Conservation (phyloP, 805 yeast genomes). For the Myxozyma geophila region DNA sequence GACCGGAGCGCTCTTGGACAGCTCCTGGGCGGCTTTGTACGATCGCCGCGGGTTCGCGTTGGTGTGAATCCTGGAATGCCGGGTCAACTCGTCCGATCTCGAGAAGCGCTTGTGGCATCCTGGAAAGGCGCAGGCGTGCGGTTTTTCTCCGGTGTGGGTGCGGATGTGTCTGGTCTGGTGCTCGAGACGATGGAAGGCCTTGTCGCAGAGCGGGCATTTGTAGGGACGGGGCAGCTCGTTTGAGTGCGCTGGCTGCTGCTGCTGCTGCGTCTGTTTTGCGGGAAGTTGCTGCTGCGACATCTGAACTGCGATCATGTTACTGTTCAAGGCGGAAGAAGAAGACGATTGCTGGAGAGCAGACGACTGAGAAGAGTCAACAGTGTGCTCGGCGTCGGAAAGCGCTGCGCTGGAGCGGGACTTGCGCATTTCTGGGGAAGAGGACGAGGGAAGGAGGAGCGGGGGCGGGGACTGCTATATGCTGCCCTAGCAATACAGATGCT, state of each 20-base stretch:
- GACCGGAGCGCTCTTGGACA: slow-evolving; percentile 19
- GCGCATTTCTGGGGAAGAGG: slow-evolving; percentile 8
- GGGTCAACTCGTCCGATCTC: slow-evolving; percentile 81
- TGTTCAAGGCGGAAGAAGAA: not conserved
- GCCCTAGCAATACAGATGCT: not conserved
- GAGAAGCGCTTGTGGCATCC: slow-evolving; percentile 83
- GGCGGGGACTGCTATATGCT: not conserved
- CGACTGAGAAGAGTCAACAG: not conserved
- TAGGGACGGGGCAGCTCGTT: slow-evolving; percentile 64
- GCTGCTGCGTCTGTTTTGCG: slow-evolving; percentile 3
- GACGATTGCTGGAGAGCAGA: not conserved
- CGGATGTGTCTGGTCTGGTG: slow-evolving; percentile 91
- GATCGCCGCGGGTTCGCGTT: slow-evolving; percentile 47
- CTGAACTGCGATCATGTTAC: not conserved
- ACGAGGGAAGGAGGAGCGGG: not conserved
- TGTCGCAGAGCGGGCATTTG: slow-evolving; percentile 80
- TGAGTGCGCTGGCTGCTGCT: slow-evolving; percentile 11
- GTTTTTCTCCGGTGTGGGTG: slow-evolving; percentile 93
- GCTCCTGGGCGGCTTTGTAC: slow-evolving; percentile 17
- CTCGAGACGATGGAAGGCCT: slow-evolving; percentile 85
- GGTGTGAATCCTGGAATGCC: slow-evolving; percentile 79
- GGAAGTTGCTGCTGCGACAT: not conserved
- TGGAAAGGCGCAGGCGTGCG: slow-evolving; percentile 81
- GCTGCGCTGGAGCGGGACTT: slow-evolving; percentile 10
- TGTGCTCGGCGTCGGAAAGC: not conserved